Evolutionary conservation across 371 early-diverging fungal species (phyloP), one percentile per base, ranked within the genome.

Genomic region (Mortierella sp.): DNA sequence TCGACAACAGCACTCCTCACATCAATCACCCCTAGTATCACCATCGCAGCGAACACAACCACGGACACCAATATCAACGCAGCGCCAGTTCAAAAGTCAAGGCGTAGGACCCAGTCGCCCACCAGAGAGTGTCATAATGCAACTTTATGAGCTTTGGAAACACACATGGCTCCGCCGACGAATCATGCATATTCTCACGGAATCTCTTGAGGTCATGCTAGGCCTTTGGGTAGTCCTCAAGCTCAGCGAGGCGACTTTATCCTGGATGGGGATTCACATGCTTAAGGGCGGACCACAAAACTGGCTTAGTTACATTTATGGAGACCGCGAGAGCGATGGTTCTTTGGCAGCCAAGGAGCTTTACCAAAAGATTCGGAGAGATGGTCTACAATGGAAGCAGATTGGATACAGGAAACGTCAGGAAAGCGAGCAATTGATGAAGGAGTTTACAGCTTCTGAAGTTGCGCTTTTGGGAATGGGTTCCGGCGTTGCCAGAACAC

Each of bases 61-160:
- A 56, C 23, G 61, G 8, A n/a, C 45, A 8, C 47, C 29, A 23
- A 22, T n/a, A 2, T 53, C 42, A 2, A 57, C 37, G 12, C 34
- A 26, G 7, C 73, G 67, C 2, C 67, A 66, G 26, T 71, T 64
- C 51, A 68, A 45, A 43, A 66, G 59, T 37, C 69, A 69, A 34
- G 67, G 79, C 3, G 79, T 69, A 6, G 79, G 79, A 26, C 23
- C 66, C 9, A 73, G 73, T 51, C 73, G 66, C 15, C 59, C 79
- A 7, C 59, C 79, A 13, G 66, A 70, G 55, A 74, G 64, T 29
- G 31, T 80, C 2, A 29, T 74, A 26, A 35, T 80, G 61, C 81
- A 80, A 31, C 54, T 80, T 22, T 80, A 80, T 43, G 32, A 55
- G 13, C 68, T 80, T 19, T 80, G 81, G 81, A 74, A 70, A 26